Evolutionary conservation across 2,329 filamentous ascomycete species (phyloP).

Genomic region (Acephala macrosclerotiorum): DNA sequence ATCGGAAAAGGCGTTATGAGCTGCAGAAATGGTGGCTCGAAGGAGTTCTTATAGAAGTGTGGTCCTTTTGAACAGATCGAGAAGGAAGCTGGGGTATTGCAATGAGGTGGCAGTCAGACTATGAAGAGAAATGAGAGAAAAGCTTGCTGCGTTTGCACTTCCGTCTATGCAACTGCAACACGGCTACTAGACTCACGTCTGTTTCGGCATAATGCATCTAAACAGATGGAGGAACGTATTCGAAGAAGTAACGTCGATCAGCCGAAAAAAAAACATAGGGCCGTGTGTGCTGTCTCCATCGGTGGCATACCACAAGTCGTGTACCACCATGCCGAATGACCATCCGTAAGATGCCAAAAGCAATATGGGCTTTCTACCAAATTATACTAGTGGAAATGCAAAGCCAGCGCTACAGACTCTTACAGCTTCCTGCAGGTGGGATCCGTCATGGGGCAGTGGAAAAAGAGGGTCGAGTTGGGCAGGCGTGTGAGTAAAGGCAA

Average conservation of each 20-base stretch:
- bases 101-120: conserved; percentile 43
- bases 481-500: conserved; percentile 28
- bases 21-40: conserved; percentile 40
- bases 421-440: conserved; percentile 38
- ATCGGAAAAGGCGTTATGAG: conserved; percentile 42
- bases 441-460: conserved; percentile 38
- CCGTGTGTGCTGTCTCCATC: conserved; percentile 44
- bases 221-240: conserved; percentile 38
- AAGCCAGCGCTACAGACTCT: conserved; percentile 41
- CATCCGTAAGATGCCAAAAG: conserved; percentile 34
- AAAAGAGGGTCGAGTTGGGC: conserved; percentile 38
- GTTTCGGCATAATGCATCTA: conserved; percentile 46
- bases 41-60: conserved; percentile 43
- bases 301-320: conserved; percentile 41
- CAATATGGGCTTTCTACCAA: conserved; percentile 40
- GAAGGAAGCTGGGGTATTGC: conserved; percentile 32
- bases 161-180: conserved; percentile 41
- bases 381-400: conserved; percentile 41
- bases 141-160: conserved; percentile 41
- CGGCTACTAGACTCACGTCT: conserved; percentile 42
- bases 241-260: conserved; percentile 45
- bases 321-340: conserved; percentile 40
- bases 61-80: conserved; percentile 19
- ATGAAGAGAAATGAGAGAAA: conserved; percentile 34
- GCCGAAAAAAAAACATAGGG: conserved; percentile 39